Conservation (phyloP, 371 early-diverging fungal genomes). For the Enteropsectra breve region DNA sequence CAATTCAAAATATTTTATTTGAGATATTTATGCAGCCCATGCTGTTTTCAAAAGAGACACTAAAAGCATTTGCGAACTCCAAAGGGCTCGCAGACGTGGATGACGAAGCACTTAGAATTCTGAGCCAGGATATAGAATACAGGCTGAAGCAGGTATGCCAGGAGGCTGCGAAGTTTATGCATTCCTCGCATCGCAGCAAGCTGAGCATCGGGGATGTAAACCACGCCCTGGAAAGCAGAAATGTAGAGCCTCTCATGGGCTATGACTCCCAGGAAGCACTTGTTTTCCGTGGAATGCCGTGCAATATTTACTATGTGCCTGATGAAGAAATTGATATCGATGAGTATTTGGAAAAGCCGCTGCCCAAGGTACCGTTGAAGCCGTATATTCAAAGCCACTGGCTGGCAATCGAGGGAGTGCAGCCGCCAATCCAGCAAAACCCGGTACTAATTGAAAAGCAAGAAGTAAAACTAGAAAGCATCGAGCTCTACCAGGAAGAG, state of each 20-base stretch:
- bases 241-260: slow-evolving; percentile 93
- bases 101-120: slow-evolving; percentile 72
- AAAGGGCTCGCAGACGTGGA: slow-evolving; percentile 77
- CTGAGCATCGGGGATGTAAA: slow-evolving; percentile 82
- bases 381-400: slow-evolving; percentile 69
- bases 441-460: slow-evolving; percentile 69
- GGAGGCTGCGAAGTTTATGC: slow-evolving; percentile 94
- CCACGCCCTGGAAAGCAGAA: slow-evolving; percentile 78
- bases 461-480: slow-evolving; percentile 63
- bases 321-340: slow-evolving; percentile 93
- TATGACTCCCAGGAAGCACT: slow-evolving; percentile 69
- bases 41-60: slow-evolving; percentile 61
- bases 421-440: slow-evolving; percentile 93
- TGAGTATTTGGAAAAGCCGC: slow-evolving; percentile 70
- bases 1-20: too few relatives aligned
- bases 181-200: slow-evolving; percentile 75
- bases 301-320: slow-evolving; percentile 75
- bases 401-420: slow-evolving; percentile 96
- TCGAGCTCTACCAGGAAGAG: slow-evolving; percentile 63
- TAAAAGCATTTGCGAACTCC: slow-evolving; percentile 66
- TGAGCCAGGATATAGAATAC: slow-evolving; percentile 89
- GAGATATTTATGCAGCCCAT: too few relatives aligned
- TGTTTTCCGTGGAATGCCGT: slow-evolving; percentile 62
- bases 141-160: slow-evolving; percentile 84
- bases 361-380: slow-evolving; percentile 76